These are phyloP conservation scores for Colletotrichum plurivorum DNA, from an alignment of 2,329 filamentous ascomycete species.

Conservation along the genomic window DNA sequence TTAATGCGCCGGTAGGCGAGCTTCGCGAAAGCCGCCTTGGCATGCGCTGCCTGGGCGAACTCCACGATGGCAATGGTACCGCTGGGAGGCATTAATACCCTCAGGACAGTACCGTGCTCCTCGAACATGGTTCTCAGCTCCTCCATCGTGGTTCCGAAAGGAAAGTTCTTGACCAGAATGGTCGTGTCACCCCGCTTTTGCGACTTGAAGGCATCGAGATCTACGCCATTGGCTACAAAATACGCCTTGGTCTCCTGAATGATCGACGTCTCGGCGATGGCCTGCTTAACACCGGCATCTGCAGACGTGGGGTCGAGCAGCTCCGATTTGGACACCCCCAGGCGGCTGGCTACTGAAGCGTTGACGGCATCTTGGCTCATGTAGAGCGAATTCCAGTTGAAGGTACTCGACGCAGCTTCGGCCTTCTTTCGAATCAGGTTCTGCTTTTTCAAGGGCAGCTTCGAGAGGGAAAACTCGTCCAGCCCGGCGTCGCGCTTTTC, in stretches of 20 bases:
- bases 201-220: constrained; percentile 91
- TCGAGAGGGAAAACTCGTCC: constrained; percentile 90
- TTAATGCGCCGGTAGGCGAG: constrained; percentile 93
- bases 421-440: constrained; percentile 89
- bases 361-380: constrained; percentile 98
- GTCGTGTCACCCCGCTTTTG: constrained; percentile 87
- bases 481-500: constrained; percentile 86
- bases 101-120: constrained; percentile 84
- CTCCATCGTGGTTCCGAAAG: constrained; percentile 83
- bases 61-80: constrained; percentile 96
- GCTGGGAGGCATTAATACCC: constrained; percentile 91
- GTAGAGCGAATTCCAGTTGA: constrained; percentile 99
- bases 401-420: constrained; percentile 79
- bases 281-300: constrained; percentile 95
- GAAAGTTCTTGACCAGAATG: constrained; percentile 95
- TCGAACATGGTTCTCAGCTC: constrained; percentile 87
- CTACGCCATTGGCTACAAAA: constrained; percentile 88
- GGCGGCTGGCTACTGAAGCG: constrained; percentile 85
- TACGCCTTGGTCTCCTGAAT: constrained; percentile 97
- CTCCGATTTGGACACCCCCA: constrained; percentile 92
- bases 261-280: constrained; percentile 93
- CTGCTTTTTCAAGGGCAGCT: constrained; percentile 94
- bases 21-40: constrained; percentile 85
- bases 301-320: constrained; percentile 95
- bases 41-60: constrained; percentile 83